Percentiles rank a stretch among this genome's conserved stretches.
Evolutionary conservation across 1,284 basidiomycete genomes (phyloP).

Genomic region (Pseudozyma tsukubaensis): DNA sequence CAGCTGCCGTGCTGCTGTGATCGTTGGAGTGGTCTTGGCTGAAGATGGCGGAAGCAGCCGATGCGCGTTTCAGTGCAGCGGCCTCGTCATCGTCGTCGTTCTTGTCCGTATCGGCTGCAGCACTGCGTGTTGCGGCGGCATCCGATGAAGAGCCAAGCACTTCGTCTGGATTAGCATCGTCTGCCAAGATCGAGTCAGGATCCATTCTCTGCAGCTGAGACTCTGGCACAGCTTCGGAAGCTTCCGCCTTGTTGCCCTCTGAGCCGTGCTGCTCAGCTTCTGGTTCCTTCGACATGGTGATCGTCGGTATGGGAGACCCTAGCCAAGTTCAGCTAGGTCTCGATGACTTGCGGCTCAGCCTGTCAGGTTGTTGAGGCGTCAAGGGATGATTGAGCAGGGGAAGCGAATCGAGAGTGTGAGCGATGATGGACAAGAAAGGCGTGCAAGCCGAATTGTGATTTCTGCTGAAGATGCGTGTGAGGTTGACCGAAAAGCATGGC

Average conservation of each 20-base stretch:
- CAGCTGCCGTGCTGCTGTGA: slow-evolving; percentile 20
- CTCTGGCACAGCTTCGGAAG: slow-evolving; percentile 21
- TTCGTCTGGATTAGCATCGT: slow-evolving; percentile 57
- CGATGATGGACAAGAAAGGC: background rate
- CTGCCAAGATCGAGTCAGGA: slow-evolving; percentile 60
- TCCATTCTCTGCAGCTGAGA: slow-evolving; percentile 46
- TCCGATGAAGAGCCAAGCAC: slow-evolving; percentile 55
- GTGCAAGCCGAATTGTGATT: background rate
- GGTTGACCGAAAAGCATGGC: slow-evolving; percentile 5
- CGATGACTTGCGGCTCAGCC: background rate
- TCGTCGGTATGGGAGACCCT: background rate
- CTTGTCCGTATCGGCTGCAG: background rate
- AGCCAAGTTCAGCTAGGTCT: too few species aligned
- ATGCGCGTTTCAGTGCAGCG: slow-evolving; percentile 28
- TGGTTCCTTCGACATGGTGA: slow-evolving; percentile 25
- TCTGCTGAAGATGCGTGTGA: background rate
- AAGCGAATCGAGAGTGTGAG: background rate
- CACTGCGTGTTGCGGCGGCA: slow-evolving; percentile 10
- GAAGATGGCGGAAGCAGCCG: slow-evolving; percentile 47
- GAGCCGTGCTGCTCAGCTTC: slow-evolving; percentile 18
- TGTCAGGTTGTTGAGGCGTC: background rate
- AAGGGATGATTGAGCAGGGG: background rate
- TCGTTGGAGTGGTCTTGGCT: slow-evolving; percentile 21
- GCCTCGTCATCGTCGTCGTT: slow-evolving; percentile 16
- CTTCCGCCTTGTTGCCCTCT: slow-evolving; percentile 4